Base-by-base conservation (phyloP, 768 basidiomycete species). In the Kwoniella bestiolae region DNA sequence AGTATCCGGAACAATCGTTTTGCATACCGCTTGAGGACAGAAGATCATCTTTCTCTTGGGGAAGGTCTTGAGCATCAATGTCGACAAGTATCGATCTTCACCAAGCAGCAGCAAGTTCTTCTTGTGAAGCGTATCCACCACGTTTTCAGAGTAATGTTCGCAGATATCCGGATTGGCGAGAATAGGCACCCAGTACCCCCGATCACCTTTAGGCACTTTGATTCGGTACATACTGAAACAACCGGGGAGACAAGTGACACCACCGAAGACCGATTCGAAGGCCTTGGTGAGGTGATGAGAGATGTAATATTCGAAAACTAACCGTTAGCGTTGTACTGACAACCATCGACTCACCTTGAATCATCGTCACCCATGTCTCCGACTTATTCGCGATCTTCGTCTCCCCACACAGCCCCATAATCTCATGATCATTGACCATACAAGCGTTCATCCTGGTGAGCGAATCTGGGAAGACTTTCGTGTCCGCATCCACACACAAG, bases 161-260 rank as follows among this genome's bases (percentile, higher is more conserved):
- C 96, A 92, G 74, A 99, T 92, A 79, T 99, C 96, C 11, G 96
- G 96, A 79, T 98, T 98, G 70, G 95, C 95, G 61, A 99, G 86
- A 73, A 99, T 91, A 26, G 96, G 96, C 2, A 99, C 96, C 94
- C 95, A 99, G 82, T 92, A 98, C 16, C 94, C 94, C 51, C 87
- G 87, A 65, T 90, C 89, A 51, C 93, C 94, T 82, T 98, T 99
- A n/a, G 94, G 94, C 16, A 94, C 91, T 83, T 98, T 99, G 87
- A 97, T 94, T 71, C 96, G 89, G 83, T 98, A 98, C 95, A 97
- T 98, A 72, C 90, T 92, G 87, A 99, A 99, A 84, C 96, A 99
- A 70, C 96, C 96, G 25, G 96, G 96, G 70, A 99, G 85, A 86
- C 96, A 99, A 61, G 96, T 98, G 6, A 99, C 96, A 85, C 95